Evolutionary conservation across 1,284 basidiomycete species (phyloP), one percentile per base, ranked within the genome.

Genomic region (Vanrija pseudolonga): DNA sequence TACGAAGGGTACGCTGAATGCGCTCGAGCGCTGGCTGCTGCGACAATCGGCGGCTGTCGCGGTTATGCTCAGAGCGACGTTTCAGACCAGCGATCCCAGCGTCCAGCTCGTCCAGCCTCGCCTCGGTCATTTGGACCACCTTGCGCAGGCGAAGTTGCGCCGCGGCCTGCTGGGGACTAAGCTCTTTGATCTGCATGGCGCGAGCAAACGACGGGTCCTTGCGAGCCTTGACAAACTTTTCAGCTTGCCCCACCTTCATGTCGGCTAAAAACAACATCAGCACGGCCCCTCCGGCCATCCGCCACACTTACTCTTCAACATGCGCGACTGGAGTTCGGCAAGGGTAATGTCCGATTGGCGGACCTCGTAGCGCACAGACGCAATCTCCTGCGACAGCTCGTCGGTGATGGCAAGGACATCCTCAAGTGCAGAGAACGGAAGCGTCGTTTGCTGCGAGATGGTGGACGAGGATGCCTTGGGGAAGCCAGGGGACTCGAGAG

Each of bases 101-200:
- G 20, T 73, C 69, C 9, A 75, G 60, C 63, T 81, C 77, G 40
- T 73, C 66, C 22, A 80, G 64, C 17, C 73, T 65, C 18, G 72
- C 64, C 12, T 77, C 74, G 2, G 77, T 73, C 28, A 69, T 62
- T 62, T 78, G 53, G 19, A 74, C 70, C 12, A 73, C 62, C 45
- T 76, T 73, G 22, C 78, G 71, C 26, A 82, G 68, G 45, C 71
- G 68, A 43, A 66, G 60, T 61, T 80, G 80, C 48, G 76, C 79
- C 44, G 78, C 77, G 12, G 73, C 62, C 55, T 81, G 80, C 59
- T 81, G 78, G 0, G 80, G 78, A 17, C 77, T 78, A 0, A 82
- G 74, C 57, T 81, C 78, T 36, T 77, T 71, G 12, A 79, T 71
- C 38, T 77, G 71, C 44, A 80, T 73, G 56, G 77, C 72, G 46